A percentile compares a stretch with the other conserved stretches of the same genome.
Evolutionary conservation across 176 grass and related monocot genomes (phyloP).

Genomic region (Cymbopogon citratus): DNA sequence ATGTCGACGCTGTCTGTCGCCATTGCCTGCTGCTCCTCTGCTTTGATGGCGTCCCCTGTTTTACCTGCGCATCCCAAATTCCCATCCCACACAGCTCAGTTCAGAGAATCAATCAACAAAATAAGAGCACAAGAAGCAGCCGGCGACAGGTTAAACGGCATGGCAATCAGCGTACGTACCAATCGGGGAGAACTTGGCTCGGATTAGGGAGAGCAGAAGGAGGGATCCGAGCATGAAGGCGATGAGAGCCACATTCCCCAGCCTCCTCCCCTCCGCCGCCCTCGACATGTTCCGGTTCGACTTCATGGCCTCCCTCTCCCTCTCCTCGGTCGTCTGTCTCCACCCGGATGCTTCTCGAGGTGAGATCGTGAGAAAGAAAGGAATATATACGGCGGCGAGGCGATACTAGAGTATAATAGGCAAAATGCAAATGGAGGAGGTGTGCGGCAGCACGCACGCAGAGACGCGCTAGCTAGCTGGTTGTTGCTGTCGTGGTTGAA

Average conservation of each 20-base stretch:
- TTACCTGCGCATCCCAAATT: conserved; percentile 21
- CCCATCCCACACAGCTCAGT: background rate
- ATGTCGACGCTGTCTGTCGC: background rate
- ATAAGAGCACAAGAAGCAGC: background rate
- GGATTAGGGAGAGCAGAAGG: conserved; percentile 51
- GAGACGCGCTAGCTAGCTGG: background rate
- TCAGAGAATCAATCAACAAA: background rate
- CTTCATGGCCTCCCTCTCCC: conserved; percentile 38
- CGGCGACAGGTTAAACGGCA: background rate
- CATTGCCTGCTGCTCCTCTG: conserved; percentile 36
- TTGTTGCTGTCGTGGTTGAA: background rate
- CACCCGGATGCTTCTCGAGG: background rate
- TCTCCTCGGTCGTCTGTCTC: background rate
- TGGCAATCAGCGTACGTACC: conserved; percentile 13
- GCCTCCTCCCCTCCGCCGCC: conserved; percentile 35
- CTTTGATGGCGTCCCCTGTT: conserved; percentile 39
- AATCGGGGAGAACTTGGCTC: conserved; percentile 51
- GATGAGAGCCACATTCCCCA: conserved; percentile 58
- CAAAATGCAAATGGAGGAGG: background rate
- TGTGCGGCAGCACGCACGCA: background rate
- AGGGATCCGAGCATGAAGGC: conserved; percentile 64
- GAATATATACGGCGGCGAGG: conserved; percentile 16
- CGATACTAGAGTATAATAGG: background rate
- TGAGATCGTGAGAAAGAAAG: background rate
- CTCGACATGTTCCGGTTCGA: conserved; percentile 40